These are phyloP conservation scores for Halenospora varia DNA, from an alignment of 495 filamentous ascomycete species.

Conservation along the genomic window DNA sequence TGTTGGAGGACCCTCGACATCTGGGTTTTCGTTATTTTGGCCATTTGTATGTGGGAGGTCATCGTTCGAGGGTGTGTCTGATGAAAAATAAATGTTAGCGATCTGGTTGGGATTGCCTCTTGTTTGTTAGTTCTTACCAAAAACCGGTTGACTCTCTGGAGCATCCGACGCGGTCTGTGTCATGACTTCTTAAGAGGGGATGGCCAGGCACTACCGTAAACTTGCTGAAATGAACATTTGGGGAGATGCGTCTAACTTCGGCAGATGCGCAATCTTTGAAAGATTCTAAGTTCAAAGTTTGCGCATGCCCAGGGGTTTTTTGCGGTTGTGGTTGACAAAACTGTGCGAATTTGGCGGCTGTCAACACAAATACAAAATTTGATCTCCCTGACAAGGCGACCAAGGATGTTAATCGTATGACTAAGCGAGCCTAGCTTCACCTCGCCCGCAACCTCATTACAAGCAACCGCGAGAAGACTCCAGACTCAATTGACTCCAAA, in stretches of 20 bases:
- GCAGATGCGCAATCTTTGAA: constrained; percentile 49
- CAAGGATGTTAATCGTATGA: neutral
- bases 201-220: constrained; percentile 48
- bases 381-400: neutral
- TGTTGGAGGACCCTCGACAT: constrained; percentile 51
- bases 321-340: constrained; percentile 37
- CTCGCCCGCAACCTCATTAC: neutral
- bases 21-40: constrained; percentile 10
- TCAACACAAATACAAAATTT: constrained; percentile 9
- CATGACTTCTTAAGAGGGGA: constrained; percentile 22
- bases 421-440: constrained; percentile 5
- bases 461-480: neutral
- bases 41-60: constrained; percentile 21
- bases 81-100: constrained; percentile 3
- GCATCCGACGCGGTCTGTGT: constrained; percentile 25
- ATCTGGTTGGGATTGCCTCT: neutral
- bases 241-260: constrained; percentile 59
- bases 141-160: constrained; percentile 20
- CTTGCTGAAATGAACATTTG: constrained; percentile 63
- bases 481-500: constrained; percentile 3
- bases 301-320: constrained; percentile 49
- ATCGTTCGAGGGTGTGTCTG: constrained; percentile 10
- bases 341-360: constrained; percentile 18
- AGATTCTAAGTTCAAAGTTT: constrained; percentile 54
- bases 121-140: constrained; percentile 9